These are phyloP conservation scores for Suhomyces panamericanus DNA, from an alignment of 1,139 yeast species.

Conservation along the genomic window DNA sequence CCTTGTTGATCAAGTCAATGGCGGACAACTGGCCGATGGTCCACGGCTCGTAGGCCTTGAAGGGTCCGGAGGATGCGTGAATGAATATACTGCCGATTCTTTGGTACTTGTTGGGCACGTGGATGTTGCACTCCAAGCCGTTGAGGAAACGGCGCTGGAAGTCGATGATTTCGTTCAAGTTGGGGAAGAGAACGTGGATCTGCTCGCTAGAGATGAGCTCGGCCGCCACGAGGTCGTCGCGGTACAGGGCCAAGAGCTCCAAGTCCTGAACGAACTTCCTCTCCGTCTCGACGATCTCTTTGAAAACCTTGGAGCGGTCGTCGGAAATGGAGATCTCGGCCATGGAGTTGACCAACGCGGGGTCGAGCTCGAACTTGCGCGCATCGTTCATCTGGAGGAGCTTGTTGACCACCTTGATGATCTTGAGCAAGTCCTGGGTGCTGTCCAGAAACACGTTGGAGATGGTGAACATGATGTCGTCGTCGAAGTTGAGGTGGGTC, in stretches of 20 bases:
- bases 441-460: constrained; percentile 85
- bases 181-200: constrained; percentile 83
- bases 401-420: constrained; percentile 66
- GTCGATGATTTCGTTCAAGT: constrained; percentile 78
- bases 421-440: constrained; percentile 74
- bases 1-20: constrained; percentile 71
- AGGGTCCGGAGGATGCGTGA: constrained; percentile 75
- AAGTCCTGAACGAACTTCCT: constrained; percentile 89
- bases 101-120: constrained; percentile 73
- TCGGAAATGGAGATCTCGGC: constrained; percentile 41
- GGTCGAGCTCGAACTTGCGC: constrained; percentile 8
- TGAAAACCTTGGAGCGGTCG: constrained; percentile 73
- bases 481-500: constrained; percentile 69
- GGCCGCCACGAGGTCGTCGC: constrained; percentile 61
- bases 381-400: constrained; percentile 51
- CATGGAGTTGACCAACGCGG: constrained; percentile 11
- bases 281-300: constrained; percentile 85
- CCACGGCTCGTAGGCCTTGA: constrained; percentile 89
- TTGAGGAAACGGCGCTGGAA: constrained; percentile 87
- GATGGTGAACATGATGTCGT: constrained; percentile 78
- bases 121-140: constrained; percentile 85
- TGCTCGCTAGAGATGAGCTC: constrained; percentile 78
- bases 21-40: constrained; percentile 85
- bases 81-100: constrained; percentile 86
- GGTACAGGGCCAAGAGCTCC: constrained; percentile 69